A percentile compares a stretch with the other conserved stretches of the same genome.
phyloP scores from a whole-genome alignment of 257 asterid genomes.

The Primulina huaijiensis region DNA sequence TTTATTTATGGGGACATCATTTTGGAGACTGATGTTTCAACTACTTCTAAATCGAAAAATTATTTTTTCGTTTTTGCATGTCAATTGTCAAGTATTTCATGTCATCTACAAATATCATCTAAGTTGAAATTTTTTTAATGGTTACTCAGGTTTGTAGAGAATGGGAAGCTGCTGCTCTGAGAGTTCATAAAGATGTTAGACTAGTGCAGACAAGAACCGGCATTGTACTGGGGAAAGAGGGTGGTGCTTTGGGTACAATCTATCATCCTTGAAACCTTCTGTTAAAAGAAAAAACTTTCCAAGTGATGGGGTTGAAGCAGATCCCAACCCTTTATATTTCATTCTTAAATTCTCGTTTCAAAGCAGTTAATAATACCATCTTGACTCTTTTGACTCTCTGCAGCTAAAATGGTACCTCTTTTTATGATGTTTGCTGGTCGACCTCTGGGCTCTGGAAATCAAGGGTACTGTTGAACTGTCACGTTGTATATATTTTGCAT shows the following conservation, averaged over 20 bases:
- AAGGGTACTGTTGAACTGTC: conserved; percentile 54
- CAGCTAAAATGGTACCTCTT: conserved; percentile 95
- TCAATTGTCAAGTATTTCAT: background rate
- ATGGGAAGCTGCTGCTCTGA: conserved; percentile 85
- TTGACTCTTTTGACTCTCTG: conserved; percentile 21
- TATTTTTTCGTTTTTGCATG: conserved; percentile 2
- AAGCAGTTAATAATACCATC: background rate
- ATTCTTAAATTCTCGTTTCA: background rate
- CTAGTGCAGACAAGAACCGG: conserved; percentile 78
- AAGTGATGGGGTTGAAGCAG: background rate
- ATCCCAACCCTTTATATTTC: background rate
- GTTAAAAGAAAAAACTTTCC: background rate
- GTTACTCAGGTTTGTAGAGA: conserved; percentile 83
- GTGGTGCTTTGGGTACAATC: conserved; percentile 83
- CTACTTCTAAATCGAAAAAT: background rate
- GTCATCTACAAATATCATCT: background rate
- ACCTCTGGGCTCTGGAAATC: conserved; percentile 91
- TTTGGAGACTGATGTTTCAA: background rate
- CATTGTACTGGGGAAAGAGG: conserved; percentile 92
- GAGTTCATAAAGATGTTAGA: conserved; percentile 70
- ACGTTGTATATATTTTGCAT: background rate
- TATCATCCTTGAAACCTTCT: background rate
- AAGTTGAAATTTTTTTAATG: background rate
- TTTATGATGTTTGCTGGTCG: conserved; percentile 98
- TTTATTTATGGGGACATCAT: background rate